Conservation (phyloP, 495 filamentous ascomycete species). For the Oleoguttula mirabilis region DNA sequence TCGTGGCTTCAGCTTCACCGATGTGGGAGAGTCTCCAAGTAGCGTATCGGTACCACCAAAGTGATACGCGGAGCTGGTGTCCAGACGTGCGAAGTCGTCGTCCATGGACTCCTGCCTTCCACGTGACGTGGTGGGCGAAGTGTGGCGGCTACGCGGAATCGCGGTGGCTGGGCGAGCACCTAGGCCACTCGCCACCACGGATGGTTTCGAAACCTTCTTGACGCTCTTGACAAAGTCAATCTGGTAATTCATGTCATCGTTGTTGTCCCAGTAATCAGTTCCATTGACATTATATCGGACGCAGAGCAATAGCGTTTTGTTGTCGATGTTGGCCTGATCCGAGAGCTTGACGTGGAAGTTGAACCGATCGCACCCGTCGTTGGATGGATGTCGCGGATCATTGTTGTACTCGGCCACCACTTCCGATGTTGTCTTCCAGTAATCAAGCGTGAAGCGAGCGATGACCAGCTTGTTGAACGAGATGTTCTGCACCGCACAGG, state of each 20-base stretch:
- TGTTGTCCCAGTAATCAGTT: slow-evolving; percentile 93
- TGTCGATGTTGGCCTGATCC: slow-evolving; percentile 78
- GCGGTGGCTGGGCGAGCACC: slow-evolving; percentile 44
- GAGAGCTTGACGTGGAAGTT: slow-evolving; percentile 86
- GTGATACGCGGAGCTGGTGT: slow-evolving; percentile 34
- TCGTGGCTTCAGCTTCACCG: slow-evolving; percentile 32
- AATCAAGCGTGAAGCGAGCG: slow-evolving; percentile 88
- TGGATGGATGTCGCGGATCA: slow-evolving; percentile 53
- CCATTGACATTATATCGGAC: slow-evolving; percentile 77
- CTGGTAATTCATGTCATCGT: slow-evolving; percentile 72
- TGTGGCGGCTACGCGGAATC: slow-evolving; percentile 65
- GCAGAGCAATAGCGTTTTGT: slow-evolving; percentile 83
- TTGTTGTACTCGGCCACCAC: slow-evolving; percentile 76
- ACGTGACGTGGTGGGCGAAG: slow-evolving; percentile 38
- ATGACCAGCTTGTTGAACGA: slow-evolving; percentile 81
- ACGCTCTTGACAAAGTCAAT: slow-evolving; percentile 76
- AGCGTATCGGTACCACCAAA: slow-evolving; percentile 43
- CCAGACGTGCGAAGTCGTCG: slow-evolving; percentile 51
- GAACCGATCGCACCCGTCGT: slow-evolving; percentile 73
- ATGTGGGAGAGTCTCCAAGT: slow-evolving; percentile 38
- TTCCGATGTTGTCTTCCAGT: slow-evolving; percentile 96
- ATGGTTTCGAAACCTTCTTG: slow-evolving; percentile 43
- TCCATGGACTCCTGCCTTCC: slow-evolving; percentile 53
- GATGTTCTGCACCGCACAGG: slow-evolving; percentile 73
- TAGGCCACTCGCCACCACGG: slow-evolving; percentile 37